phyloP scores from a whole-genome alignment of 2,329 filamentous ascomycete species.

The Akanthomyces muscarius region DNA sequence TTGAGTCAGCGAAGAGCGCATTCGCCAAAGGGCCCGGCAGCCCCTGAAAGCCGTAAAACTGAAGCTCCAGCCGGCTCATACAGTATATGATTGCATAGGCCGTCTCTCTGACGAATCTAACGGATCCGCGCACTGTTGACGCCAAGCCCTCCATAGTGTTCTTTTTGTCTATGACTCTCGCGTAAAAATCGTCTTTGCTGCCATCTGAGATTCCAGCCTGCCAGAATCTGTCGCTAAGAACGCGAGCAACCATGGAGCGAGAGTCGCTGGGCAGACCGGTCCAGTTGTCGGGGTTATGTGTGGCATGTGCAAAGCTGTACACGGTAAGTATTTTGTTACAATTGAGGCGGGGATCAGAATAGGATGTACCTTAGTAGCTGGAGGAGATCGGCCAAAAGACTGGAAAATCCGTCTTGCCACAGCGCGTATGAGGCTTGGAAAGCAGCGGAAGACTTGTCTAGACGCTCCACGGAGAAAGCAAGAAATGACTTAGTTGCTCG shows the following conservation, averaged over 20 bases:
- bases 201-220: conserved; percentile 95
- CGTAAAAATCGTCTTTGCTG: conserved; percentile 95
- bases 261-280: conserved; percentile 69
- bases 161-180: conserved; percentile 83
- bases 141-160: conserved; percentile 88
- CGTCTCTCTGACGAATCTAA: conserved; percentile 85
- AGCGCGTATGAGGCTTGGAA: conserved; percentile 73
- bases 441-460: conserved; percentile 67
- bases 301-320: conserved; percentile 76
- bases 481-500: conserved; percentile 87
- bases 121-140: conserved; percentile 83
- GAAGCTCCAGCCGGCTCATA: conserved; percentile 78
- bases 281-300: conserved; percentile 87
- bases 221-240: conserved; percentile 95
- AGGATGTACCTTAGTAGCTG: conserved; percentile 66
- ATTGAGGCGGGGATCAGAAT: conserved; percentile 4
- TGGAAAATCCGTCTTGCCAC: conserved; percentile 80
- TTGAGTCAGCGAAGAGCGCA: conserved; percentile 77
- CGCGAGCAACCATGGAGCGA: conserved; percentile 70
- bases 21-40: conserved; percentile 78
- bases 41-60: conserved; percentile 87
- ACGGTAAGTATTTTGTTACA: conserved; percentile 10
- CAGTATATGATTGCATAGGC: conserved; percentile 94
- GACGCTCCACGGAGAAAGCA: conserved; percentile 85
- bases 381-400: conserved; percentile 80